A percentile compares a stretch with the other conserved stretches of the same genome.
Conservation (phyloP, 2,329 filamentous ascomycete genomes). For the Ophiocordyceps robertsii region DNA sequence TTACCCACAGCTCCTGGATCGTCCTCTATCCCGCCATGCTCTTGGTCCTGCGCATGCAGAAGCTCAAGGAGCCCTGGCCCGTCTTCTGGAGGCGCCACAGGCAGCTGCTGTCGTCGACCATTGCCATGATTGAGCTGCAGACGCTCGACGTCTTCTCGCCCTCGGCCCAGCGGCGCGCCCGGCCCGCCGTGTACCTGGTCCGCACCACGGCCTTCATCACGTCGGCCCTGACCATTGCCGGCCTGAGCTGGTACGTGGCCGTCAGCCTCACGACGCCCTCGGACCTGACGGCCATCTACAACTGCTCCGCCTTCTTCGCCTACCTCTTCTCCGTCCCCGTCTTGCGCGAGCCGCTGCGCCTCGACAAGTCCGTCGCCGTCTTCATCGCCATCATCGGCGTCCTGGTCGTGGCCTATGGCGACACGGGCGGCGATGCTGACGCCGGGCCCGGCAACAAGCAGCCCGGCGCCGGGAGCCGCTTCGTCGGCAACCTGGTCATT, state of each 20-base stretch:
- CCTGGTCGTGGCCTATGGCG: conserved; percentile 89
- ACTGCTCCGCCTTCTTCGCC: conserved; percentile 97
- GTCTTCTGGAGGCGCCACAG: conserved; percentile 65
- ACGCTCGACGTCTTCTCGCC: conserved; percentile 50
- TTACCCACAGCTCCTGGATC: conserved; percentile 90
- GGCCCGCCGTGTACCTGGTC: conserved; percentile 55
- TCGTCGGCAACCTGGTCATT: conserved; percentile 83
- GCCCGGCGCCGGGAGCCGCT: conserved; percentile 43
- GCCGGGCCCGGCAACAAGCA: background rate
- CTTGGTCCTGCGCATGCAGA: conserved; percentile 64
- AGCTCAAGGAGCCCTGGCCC: conserved; percentile 64
- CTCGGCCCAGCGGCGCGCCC: conserved; percentile 19
- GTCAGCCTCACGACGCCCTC: conserved; percentile 87
- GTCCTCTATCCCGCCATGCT: conserved; percentile 82
- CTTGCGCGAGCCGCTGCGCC: conserved; percentile 68
- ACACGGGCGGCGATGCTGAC: conserved; percentile 41
- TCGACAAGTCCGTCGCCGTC: conserved; percentile 79
- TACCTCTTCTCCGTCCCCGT: conserved; percentile 93
- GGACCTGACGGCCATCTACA: conserved; percentile 96
- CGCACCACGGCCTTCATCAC: conserved; percentile 73
- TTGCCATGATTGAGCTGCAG: conserved; percentile 75
- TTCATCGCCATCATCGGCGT: conserved; percentile 79
- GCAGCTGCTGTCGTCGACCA: conserved; percentile 36
- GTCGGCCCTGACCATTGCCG: conserved; percentile 74
- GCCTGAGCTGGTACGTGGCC: conserved; percentile 89